Evolutionary conservation across 2,329 filamentous ascomycete genomes (phyloP).

Genomic region (Tolypocladium album): DNA sequence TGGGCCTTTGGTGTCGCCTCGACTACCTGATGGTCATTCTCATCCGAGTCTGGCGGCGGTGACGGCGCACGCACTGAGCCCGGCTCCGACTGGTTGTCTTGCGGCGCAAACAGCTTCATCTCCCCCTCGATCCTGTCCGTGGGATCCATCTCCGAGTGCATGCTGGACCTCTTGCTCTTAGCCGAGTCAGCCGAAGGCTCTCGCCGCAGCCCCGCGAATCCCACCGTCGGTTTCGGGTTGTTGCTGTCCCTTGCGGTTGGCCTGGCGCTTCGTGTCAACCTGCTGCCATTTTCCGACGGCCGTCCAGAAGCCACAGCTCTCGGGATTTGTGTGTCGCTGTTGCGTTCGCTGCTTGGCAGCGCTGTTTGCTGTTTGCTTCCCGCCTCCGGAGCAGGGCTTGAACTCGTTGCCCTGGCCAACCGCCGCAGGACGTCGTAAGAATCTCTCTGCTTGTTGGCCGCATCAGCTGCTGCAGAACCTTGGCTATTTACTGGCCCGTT

Average conservation of each 20-base stretch:
- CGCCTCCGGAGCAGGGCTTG: slow-evolving; percentile 26
- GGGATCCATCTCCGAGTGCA: slow-evolving; percentile 42
- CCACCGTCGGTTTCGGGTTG: slow-evolving; percentile 29
- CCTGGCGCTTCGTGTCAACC: slow-evolving; percentile 3
- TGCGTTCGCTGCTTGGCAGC: slow-evolving; percentile 3
- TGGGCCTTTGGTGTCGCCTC: slow-evolving; percentile 37
- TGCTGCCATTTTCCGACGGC: slow-evolving; percentile 8
- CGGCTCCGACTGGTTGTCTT: slow-evolving; percentile 44
- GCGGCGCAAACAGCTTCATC: slow-evolving; percentile 43
- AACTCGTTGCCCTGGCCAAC: slow-evolving; percentile 35
- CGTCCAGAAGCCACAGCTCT: slow-evolving; percentile 8
- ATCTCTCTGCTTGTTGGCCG: slow-evolving; percentile 17
- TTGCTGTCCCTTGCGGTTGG: slow-evolving; percentile 13
- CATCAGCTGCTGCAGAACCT: background rate
- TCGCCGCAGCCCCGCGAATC: slow-evolving; percentile 33
- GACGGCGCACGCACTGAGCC: slow-evolving; percentile 43
- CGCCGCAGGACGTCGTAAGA: slow-evolving; percentile 38
- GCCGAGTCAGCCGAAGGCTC: slow-evolving; percentile 34
- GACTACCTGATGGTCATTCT: slow-evolving; percentile 18
- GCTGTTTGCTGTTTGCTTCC: slow-evolving; percentile 12
- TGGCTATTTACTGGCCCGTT: background rate
- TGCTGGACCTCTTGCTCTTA: slow-evolving; percentile 36
- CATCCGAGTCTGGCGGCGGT: slow-evolving; percentile 18
- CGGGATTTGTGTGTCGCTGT: slow-evolving; percentile 1
- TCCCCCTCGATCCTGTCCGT: slow-evolving; percentile 46